Base-by-base conservation (phyloP, 2,329 filamentous ascomycete species). In the Pestalotiopsis sp. region DNA sequence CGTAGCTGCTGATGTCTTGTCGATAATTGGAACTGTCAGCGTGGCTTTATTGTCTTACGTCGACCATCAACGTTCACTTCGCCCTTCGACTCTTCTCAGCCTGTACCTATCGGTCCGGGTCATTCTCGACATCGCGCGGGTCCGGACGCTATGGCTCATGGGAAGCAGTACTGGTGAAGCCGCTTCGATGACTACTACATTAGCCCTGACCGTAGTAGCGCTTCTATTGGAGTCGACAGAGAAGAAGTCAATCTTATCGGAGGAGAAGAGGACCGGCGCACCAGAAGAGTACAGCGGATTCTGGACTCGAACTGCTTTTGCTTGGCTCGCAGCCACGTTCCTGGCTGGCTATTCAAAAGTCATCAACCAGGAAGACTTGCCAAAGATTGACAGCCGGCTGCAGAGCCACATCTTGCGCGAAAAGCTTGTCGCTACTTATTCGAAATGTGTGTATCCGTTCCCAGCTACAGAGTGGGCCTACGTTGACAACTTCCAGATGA, bases 11-110 rank as follows among this genome's bases (percentile, higher is more conserved):
- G 73, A 76, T 65, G 67, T 72, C 2, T 36, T 76, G 20, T n/a
- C 66, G 20, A 6, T 71, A 4, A 13, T 70, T 31, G 71, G 72
- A 14, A 73, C 69, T 0, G 58, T 68, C 14, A 66, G 14, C 4
- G 69, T 71, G 6, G 59, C 58, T 1, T n/a, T 69, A 2, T 65
- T 75, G 4, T 77, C 72, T 11, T 69, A 68, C 4, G 40, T 72
- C 6, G 72, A 67, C 52, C 73, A 77, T 45, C 71, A 70, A 13
- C 68, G 72, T 17, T 75, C 73, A 1, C 52, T 59, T 14, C 74
- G 73, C 0, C 76, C 75, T 2, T 76, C 74, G 2, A 75, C 76
- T 3, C 57, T 76, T 0, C 68, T 77, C 4, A 71, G 68, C 31
- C 49, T 77, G 0, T 76, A 74, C 57, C 56, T 77, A 5, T 73